Conservation (phyloP, 129 eudicot genomes). For the sunflower (Helianthus annuus) region HanXRQr2.0-SUNRISE NC_035440.2:31220027-31220526, state of each 20-base stretch:
- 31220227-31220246: too few species aligned
- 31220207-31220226: too few species aligned
- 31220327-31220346: slow-evolving; percentile 32
- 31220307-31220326: slow-evolving; percentile 42
- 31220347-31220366: slow-evolving; percentile 42
- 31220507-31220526: slow-evolving; percentile 35
- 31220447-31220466: slow-evolving; percentile 32
- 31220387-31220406: neutral
- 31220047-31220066: too few species aligned
- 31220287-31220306: slow-evolving; percentile 33
- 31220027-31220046: too few species aligned
- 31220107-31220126: too few species aligned
- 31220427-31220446: slow-evolving; percentile 17
- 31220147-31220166: too few species aligned
- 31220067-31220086: too few species aligned
- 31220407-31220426: neutral
- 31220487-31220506: slow-evolving; percentile 34
- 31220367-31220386: neutral
- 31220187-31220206: too few species aligned
- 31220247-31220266: too few species aligned
- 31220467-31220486: slow-evolving; percentile 38
- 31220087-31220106: too few species aligned
- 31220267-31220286: slow-evolving; percentile 31
- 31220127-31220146: too few species aligned
- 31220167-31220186: too few species aligned